These are phyloP conservation scores for Babjeviella inositovora DNA, from an alignment of 805 yeast species.

Conservation along the genomic window DNA sequence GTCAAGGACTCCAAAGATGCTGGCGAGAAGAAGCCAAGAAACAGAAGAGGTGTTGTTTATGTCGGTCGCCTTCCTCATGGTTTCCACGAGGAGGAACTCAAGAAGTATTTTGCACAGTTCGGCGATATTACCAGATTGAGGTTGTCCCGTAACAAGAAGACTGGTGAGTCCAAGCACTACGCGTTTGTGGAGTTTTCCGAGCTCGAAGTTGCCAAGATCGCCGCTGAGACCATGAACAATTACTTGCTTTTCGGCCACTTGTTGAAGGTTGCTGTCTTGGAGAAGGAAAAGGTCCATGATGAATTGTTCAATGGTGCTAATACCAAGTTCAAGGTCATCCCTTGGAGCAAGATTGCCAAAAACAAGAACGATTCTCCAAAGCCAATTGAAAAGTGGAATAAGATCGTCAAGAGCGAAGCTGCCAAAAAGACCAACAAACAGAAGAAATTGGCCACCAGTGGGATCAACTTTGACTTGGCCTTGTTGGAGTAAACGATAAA, in stretches of 20 bases:
- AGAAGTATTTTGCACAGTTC: constrained; percentile 76
- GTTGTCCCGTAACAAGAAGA: constrained; percentile 75
- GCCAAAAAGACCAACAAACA: constrained; percentile 23
- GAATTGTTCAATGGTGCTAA: constrained; percentile 44
- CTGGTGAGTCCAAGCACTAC: constrained; percentile 84
- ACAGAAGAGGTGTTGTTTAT: constrained; percentile 56
- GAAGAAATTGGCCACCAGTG: constrained; percentile 32
- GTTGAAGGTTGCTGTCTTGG: constrained; percentile 41
- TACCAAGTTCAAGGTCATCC: constrained; percentile 36
- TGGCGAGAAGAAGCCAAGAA: constrained; percentile 6
- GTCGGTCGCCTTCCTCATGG: constrained; percentile 90
- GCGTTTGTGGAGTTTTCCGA: constrained; percentile 78
- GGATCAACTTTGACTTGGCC: constrained; percentile 32
- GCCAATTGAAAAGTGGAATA: constrained; percentile 37
- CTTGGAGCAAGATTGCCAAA: constrained; percentile 39
- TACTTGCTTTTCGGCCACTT: constrained; percentile 81
- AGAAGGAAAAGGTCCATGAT: constrained; percentile 36
- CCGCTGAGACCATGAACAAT: constrained; percentile 93
- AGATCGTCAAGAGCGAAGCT: constrained; percentile 28
- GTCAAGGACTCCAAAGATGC: too few species aligned
- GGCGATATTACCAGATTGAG: constrained; percentile 71
- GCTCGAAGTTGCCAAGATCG: constrained; percentile 66
- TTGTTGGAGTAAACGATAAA: background rate
- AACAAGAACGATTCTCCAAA: constrained; percentile 40
- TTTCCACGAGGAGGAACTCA: constrained; percentile 70